phyloP scores from a whole-genome alignment of 2,329 filamentous ascomycete species.

The Hirsutella rhossiliensis region DNA sequence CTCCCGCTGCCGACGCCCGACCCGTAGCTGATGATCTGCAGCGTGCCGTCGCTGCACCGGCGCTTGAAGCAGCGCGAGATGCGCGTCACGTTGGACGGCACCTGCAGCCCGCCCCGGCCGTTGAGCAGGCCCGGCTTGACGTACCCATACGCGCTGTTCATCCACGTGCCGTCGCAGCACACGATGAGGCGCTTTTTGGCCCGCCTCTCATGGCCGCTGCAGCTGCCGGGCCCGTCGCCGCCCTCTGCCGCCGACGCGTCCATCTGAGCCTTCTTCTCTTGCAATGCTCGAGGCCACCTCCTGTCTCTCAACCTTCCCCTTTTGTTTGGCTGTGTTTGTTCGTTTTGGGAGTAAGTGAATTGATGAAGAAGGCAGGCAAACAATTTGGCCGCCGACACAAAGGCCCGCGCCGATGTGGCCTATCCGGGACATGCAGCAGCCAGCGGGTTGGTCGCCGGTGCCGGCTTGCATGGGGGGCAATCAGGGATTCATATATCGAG shows the following conservation, averaged over 20 bases:
- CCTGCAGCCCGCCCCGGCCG: slow-evolving; percentile 28
- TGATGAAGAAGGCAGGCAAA: no score
- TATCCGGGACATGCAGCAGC: not conserved
- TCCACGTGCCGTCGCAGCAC: slow-evolving; percentile 43
- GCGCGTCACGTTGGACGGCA: slow-evolving; percentile 48
- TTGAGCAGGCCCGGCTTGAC: slow-evolving; percentile 24
- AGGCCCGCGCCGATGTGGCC: not conserved
- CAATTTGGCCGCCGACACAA: no score
- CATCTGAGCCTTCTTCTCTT: no score
- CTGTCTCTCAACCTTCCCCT: not conserved
- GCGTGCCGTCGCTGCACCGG: slow-evolving; percentile 34
- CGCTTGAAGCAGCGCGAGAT: slow-evolving; percentile 45
- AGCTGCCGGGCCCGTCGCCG: not conserved
- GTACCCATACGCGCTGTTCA: slow-evolving; percentile 38
- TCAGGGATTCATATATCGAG: not conserved
- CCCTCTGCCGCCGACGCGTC: no score
- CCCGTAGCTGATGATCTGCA: slow-evolving; percentile 50
- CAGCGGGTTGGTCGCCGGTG: not conserved
- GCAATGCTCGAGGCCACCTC: no score
- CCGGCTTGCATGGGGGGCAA: not conserved
- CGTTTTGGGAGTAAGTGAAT: no score
- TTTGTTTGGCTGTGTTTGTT: not conserved
- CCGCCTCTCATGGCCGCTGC: not conserved
- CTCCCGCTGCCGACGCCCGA: slow-evolving; percentile 46
- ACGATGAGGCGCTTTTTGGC: slow-evolving; percentile 34